phyloP scores from a whole-genome alignment of 148 eudicot genomes.

The Polygonum maritimum region DNA sequence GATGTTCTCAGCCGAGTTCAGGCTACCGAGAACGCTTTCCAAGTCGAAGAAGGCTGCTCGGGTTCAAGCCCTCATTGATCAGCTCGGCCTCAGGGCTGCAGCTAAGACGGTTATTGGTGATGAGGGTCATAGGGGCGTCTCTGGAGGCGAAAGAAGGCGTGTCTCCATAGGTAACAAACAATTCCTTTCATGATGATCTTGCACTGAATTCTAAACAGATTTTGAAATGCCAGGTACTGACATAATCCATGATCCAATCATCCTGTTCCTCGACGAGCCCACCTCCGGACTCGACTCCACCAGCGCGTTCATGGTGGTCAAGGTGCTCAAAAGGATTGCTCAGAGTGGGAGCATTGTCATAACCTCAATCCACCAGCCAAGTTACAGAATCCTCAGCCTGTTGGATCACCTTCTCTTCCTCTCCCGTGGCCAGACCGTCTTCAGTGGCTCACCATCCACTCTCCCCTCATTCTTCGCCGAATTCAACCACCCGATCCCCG shows the following conservation, averaged over 20 bases:
- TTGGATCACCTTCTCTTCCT: conserved; percentile 56
- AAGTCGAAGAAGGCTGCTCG: conserved; percentile 53
- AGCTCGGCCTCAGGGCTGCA: conserved; percentile 55
- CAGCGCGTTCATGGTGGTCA: conserved; percentile 79
- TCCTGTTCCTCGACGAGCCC: conserved; percentile 90
- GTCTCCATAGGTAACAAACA: conserved; percentile 52
- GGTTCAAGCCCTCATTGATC: conserved; percentile 67
- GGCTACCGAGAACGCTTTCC: conserved; percentile 56
- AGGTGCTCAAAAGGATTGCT: conserved; percentile 67
- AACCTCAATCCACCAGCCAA: conserved; percentile 80
- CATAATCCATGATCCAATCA: conserved; percentile 74
- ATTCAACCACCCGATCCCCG: conserved; percentile 58
- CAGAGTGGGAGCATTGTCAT: conserved; percentile 80
- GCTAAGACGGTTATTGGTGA: conserved; percentile 83
- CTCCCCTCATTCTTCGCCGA: conserved; percentile 47
- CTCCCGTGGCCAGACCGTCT: conserved; percentile 69
- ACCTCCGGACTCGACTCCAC: conserved; percentile 91
- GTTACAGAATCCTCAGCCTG: conserved; percentile 44
- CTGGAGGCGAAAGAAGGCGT: conserved; percentile 81
- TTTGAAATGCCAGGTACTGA: conserved; percentile 44
- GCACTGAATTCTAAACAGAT: not conserved
- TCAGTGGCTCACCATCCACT: conserved; percentile 35
- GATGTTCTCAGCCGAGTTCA: conserved; percentile 74
- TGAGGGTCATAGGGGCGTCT: conserved; percentile 81
- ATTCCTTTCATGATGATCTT: not conserved